Base-by-base conservation (phyloP, 768 basidiomycete genomes). In the Mycena latifolia region DNA sequence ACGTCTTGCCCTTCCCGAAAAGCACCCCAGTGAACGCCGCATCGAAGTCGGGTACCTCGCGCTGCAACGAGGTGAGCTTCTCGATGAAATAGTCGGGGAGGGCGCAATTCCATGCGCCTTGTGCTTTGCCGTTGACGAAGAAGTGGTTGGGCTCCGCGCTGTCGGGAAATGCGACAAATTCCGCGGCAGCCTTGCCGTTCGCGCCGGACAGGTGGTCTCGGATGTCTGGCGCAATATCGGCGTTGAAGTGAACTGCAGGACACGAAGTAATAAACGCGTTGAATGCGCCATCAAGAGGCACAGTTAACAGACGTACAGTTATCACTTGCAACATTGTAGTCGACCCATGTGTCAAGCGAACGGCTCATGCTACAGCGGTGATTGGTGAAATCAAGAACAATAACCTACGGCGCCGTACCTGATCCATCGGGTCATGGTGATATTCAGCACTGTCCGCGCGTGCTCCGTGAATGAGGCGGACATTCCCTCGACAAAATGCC, bases 131-230 rank as follows among this genome's bases (percentile, higher is more conserved):
- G 2, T 43, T 39, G 11, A 54, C 55, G 24, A 35, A 64, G 29
- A 41, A 41, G 15, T 8, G 14, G 25, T 28, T 29, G n/a, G n/a
- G n/a, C 20, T 63, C 61, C n/a, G 12, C 8, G 22, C 22, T 22
- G 52, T 63, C 53, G 25, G 66, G 66, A 51, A 63, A 64, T 14
- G 66, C 24, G 1, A 68, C 20, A 24, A 68, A 63, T 5, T 63
- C 24, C 5, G 66, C 55, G 22, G 28, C 25, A 57, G 25, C 4
- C 18, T 65, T 65, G n/a, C 60, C 65, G 52, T 63, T 57, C 22
- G 31, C n/a, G 37, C 55, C 66, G 2, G 61, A 37, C 25, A 67
- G 61, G 33, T 67, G 53, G 27, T 55, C 52, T 2, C 37, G 46
- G n/a, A 68, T 47, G 41, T 47, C 31, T 7, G 8, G 50, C 25